Conservation (phyloP, 2,329 filamentous ascomycete genomes). For the Chlorencoelia australis region DNA sequence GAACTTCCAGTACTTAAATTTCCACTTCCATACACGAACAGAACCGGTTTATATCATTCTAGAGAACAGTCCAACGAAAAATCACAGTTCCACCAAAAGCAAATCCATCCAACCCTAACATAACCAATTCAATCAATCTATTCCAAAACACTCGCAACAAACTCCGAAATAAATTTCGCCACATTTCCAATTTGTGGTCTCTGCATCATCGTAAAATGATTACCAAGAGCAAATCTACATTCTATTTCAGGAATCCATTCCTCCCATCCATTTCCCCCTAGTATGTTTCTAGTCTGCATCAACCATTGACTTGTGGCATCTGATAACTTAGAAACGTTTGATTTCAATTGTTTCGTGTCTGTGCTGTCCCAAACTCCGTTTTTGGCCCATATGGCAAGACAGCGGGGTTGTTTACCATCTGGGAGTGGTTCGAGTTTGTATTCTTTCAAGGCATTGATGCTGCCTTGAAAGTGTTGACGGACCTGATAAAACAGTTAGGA, state of each 20-base stretch:
- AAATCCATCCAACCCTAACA: too few species aligned
- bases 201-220: conserved; percentile 21
- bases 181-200: too few species aligned
- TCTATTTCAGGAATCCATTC: conserved; percentile 5
- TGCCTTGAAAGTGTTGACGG: conserved; percentile 4
- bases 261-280: conserved; percentile 6
- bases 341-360: conserved; percentile 2
- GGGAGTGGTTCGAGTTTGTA: conserved; percentile 5
- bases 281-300: conserved; percentile 6
- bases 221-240: conserved; percentile 10
- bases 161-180: too few species aligned
- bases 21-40: too few species aligned
- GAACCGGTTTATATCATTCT: too few species aligned
- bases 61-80: too few species aligned
- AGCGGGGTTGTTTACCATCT: conserved; percentile 1
- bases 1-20: too few species aligned
- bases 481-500: conserved; percentile 5
- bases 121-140: too few species aligned
- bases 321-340: background rate
- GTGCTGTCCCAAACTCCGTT: conserved; percentile 6
- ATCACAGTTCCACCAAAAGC: too few species aligned
- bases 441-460: conserved; percentile 3
- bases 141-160: too few species aligned
- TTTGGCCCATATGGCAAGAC: conserved; percentile 7
- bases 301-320: conserved; percentile 5